Evolutionary conservation across 257 asterid genomes (phyloP).

Genomic region (Paulownia fortunei): DNA sequence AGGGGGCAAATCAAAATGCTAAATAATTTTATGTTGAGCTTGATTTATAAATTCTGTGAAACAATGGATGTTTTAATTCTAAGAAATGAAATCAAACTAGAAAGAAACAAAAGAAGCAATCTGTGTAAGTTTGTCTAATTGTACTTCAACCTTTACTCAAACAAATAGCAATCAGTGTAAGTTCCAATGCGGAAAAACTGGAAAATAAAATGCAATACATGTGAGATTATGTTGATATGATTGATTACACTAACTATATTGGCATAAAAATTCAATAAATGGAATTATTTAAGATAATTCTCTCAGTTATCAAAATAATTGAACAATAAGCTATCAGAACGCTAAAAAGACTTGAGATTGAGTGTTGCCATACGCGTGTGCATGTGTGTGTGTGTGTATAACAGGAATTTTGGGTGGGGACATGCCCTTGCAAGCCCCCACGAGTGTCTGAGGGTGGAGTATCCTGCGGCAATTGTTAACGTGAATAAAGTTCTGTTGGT

Average conservation of each 20-base stretch:
- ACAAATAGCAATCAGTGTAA: neutral
- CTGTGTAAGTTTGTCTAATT: no score
- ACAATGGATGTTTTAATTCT: neutral
- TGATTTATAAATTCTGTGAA: no score
- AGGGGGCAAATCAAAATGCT: no score
- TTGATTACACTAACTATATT: neutral
- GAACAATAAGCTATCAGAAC: neutral
- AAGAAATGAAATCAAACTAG: neutral
- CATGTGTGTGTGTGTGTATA: neutral
- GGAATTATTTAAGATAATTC: no score
- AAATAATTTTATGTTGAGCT: no score
- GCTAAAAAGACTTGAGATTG: neutral
- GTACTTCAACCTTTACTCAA: no score
- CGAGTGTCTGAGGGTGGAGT: neutral
- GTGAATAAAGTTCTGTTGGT: no score
- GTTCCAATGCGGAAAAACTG: neutral
- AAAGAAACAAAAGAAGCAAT: neutral
- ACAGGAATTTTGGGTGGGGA: no score
- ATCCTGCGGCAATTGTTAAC: neutral
- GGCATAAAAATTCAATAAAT: neutral
- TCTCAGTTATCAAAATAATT: no score
- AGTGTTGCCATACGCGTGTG: neutral
- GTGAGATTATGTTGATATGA: neutral
- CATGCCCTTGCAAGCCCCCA: no score
- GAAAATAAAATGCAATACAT: neutral